Evolutionary conservation across 1,284 basidiomycete genomes (phyloP).

Genomic region (Puccinia hordei): DNA sequence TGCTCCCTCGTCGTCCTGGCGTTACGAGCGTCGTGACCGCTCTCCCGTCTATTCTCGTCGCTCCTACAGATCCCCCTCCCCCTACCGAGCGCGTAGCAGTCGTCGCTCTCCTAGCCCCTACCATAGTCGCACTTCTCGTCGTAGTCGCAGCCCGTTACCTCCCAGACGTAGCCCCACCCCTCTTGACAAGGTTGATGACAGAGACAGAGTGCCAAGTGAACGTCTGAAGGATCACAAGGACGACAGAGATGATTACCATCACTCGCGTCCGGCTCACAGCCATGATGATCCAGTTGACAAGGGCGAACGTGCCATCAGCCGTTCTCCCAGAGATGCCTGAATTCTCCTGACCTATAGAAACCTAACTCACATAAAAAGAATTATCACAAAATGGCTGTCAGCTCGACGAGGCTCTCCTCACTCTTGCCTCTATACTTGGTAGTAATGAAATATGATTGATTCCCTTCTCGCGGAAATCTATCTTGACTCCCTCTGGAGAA

Average conservation of each 20-base stretch:
- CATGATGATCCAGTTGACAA: slow-evolving; percentile 36
- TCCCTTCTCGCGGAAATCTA: not conserved
- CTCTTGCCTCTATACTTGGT: not conserved
- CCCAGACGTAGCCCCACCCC: slow-evolving; percentile 44
- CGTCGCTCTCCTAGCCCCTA: slow-evolving; percentile 50
- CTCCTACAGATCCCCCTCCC: slow-evolving; percentile 43
- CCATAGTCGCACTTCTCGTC: slow-evolving; percentile 42
- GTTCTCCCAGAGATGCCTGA: slow-evolving; percentile 36
- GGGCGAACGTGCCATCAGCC: slow-evolving; percentile 30
- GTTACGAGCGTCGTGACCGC: slow-evolving; percentile 48
- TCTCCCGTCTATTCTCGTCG: slow-evolving; percentile 43
- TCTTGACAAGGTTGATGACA: slow-evolving; percentile 40
- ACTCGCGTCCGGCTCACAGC: slow-evolving; percentile 29
- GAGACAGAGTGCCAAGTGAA: slow-evolving; percentile 29
- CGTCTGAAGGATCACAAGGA: slow-evolving; percentile 38
- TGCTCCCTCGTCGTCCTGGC: slow-evolving; percentile 49
- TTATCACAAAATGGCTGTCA: not conserved
- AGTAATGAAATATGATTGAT: slow-evolving; percentile 24
- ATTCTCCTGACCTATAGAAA: not conserved
- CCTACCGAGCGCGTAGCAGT: slow-evolving; percentile 44
- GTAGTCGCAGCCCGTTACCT: slow-evolving; percentile 44
- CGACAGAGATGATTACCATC: slow-evolving; percentile 49
- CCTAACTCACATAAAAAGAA: not conserved
- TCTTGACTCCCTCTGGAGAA: not conserved
- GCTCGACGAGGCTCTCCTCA: not conserved